These are phyloP conservation scores for Leccinellum albellum DNA, from an alignment of 768 basidiomycete species.

Conservation along the genomic window DNA sequence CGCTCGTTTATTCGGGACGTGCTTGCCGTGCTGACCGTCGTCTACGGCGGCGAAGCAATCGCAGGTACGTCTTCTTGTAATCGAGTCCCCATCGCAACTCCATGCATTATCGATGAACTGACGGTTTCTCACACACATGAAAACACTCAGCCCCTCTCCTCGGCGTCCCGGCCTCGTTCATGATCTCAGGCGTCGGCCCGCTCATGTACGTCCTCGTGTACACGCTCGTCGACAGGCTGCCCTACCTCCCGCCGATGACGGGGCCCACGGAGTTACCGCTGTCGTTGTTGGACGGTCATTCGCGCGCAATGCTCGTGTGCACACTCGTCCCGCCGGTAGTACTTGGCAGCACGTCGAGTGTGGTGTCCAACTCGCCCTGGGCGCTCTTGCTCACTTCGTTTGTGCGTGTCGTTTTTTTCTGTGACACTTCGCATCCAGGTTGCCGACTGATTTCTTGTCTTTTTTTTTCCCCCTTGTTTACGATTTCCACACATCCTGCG, in stretches of 20 bases:
- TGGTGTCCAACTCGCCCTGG: conserved; percentile 67
- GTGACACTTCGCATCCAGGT: not conserved
- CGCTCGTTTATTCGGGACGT: conserved; percentile 57
- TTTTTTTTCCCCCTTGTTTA: not conserved
- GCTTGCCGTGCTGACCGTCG: conserved; percentile 58
- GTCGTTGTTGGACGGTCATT: conserved; percentile 71
- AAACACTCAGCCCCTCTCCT: conserved; percentile 53
- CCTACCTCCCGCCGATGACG: conserved; percentile 42
- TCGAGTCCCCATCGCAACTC: not conserved
- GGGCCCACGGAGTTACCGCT: conserved; percentile 66
- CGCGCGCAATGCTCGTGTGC: conserved; percentile 76
- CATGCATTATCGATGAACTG: not conserved
- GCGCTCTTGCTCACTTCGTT: conserved; percentile 70
- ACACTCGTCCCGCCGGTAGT: conserved; percentile 72
- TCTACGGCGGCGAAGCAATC: conserved; percentile 77
- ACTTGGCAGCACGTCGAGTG: conserved; percentile 44
- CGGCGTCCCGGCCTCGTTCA: conserved; percentile 70
- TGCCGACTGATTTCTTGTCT: not conserved
- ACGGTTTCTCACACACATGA: not conserved
- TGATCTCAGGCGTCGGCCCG: conserved; percentile 66
- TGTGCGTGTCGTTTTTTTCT: conserved; percentile 40
- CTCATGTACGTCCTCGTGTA: conserved; percentile 59
- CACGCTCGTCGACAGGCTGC: conserved; percentile 58
- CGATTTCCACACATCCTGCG: not conserved
- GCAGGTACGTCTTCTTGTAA: conserved; percentile 39